Base-by-base conservation (phyloP, 352 stramenopile genomes). In the Pythium insidiosum region DNA sequence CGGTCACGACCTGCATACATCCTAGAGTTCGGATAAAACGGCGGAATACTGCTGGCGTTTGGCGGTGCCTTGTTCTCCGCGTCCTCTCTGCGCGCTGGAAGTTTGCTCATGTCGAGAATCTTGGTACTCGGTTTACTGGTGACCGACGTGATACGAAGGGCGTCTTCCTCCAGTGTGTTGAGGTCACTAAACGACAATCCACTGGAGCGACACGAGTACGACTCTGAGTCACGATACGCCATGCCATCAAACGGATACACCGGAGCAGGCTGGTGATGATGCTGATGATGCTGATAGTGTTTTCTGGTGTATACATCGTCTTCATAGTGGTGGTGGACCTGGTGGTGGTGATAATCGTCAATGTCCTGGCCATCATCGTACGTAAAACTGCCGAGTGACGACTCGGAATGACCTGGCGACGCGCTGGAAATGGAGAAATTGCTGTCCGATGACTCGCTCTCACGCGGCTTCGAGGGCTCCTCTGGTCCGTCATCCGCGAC, bases 111-210 rank as follows among this genome's bases (percentile, higher is more conserved):
- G n/a, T n/a, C n/a, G n/a, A n/a, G n/a, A n/a, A n/a, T n/a, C n/a
- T n/a, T n/a, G n/a, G n/a, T n/a, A n/a, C n/a, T n/a, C n/a, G n/a
- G n/a, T n/a, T n/a, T n/a, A n/a, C n/a, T n/a, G n/a, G n/a, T n/a
- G n/a, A 44, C 72, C 35, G 31, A 51, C 18, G 42, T 58, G 37
- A 58, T 48, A 3, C 49, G 49, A 15, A 50, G 42, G n/a, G 41
- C 34, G 28, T 52, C 43, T n/a, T 60, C 69, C 10, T 78, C 67
- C 21, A 74, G 72, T n/a, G 58, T 60, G 44, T 83, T 72, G n/a
- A 71, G 56, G 28, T 81, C 67, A 39, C 67, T 85, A 43, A 81
- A 61, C 19, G 73, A 82, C 43, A 72, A 73, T 36, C 59, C 66
- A 29, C 69, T 85, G 22, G 64, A 82, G 36, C 58, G 75, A 33